phyloP scores from a whole-genome alignment of 768 basidiomycete genomes.

The Butyriboletus loyo region DNA sequence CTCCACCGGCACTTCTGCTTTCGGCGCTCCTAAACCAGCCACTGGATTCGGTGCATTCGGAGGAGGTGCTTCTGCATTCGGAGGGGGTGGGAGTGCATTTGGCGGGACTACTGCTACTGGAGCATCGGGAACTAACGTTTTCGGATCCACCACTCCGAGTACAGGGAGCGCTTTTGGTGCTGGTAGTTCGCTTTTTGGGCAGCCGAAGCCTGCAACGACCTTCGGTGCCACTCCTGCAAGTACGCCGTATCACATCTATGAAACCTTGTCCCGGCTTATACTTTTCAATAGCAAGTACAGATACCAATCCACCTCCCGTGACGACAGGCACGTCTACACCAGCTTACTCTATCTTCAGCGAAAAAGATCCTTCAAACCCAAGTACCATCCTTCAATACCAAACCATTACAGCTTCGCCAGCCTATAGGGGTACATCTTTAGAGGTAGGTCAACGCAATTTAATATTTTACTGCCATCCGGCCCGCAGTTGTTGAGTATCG shows the following conservation, averaged over 20 bases:
- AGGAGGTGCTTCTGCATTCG: constrained; percentile 53
- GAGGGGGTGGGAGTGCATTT: constrained; percentile 42
- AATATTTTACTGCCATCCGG: constrained; percentile 1
- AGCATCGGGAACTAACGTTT: constrained; percentile 32
- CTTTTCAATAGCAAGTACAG: constrained; percentile 30
- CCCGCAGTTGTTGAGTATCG: background rate
- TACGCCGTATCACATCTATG: constrained; percentile 9
- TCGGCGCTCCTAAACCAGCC: constrained; percentile 66
- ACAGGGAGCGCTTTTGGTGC: constrained; percentile 42
- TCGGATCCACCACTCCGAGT: constrained; percentile 32
- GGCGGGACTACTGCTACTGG: constrained; percentile 32
- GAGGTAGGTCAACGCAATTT: constrained; percentile 45
- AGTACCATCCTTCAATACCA: constrained; percentile 66
- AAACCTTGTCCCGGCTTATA: constrained; percentile 8
- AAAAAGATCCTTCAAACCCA: constrained; percentile 59
- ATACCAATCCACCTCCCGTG: constrained; percentile 47
- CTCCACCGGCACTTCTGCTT: constrained; percentile 43
- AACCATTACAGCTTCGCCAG: constrained; percentile 75
- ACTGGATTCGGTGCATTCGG: constrained; percentile 78
- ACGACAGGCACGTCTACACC: constrained; percentile 71
- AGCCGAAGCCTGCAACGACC: constrained; percentile 43
- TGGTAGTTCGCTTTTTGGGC: constrained; percentile 57
- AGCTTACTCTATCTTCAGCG: constrained; percentile 52
- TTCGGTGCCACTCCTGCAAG: constrained; percentile 41
- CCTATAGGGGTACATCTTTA: constrained; percentile 73